phyloP scores from a whole-genome alignment of 2,329 filamentous ascomycete genomes.

The Monilinia fructigena region DNA sequence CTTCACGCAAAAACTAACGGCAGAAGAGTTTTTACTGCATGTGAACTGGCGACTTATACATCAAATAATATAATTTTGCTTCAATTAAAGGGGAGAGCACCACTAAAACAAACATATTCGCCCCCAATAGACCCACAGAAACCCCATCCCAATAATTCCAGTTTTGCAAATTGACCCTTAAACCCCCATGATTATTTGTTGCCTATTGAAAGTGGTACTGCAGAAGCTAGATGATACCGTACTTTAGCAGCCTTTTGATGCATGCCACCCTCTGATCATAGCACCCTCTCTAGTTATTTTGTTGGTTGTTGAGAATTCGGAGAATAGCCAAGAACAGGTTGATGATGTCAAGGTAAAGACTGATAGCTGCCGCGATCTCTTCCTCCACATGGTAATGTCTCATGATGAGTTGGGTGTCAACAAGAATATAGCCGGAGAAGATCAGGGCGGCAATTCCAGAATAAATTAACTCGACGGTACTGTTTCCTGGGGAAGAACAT shows the following conservation, averaged over 20 bases:
- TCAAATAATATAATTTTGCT: not conserved
- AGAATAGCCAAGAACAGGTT: slow-evolving; percentile 96
- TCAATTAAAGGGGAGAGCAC: slow-evolving; percentile 7
- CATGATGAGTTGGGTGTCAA: slow-evolving; percentile 95
- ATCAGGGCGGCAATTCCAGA: slow-evolving; percentile 78
- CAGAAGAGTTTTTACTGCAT: not conserved
- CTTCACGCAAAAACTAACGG: not conserved
- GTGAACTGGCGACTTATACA: not conserved
- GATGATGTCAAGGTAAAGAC: slow-evolving; percentile 92
- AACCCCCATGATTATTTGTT: not conserved
- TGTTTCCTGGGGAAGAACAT: slow-evolving; percentile 85
- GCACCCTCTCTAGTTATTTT: slow-evolving; percentile 69
- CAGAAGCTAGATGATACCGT: not conserved
- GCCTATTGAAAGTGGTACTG: not conserved
- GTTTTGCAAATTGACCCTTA: slow-evolving; percentile 18
- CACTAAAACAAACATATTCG: not conserved
- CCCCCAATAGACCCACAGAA: not conserved
- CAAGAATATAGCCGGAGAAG: slow-evolving; percentile 91
- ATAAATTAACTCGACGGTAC: slow-evolving; percentile 81
- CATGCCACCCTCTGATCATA: slow-evolving; percentile 11
- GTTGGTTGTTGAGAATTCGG: slow-evolving; percentile 89
- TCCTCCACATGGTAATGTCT: slow-evolving; percentile 96
- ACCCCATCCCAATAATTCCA: slow-evolving; percentile 2
- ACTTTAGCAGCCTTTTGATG: slow-evolving; percentile 1
- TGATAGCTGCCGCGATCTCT: slow-evolving; percentile 94